Percentiles rank a stretch among this genome's conserved stretches.
Conservation (phyloP, 805 yeast species). For the Priceomyces castillae region DNA sequence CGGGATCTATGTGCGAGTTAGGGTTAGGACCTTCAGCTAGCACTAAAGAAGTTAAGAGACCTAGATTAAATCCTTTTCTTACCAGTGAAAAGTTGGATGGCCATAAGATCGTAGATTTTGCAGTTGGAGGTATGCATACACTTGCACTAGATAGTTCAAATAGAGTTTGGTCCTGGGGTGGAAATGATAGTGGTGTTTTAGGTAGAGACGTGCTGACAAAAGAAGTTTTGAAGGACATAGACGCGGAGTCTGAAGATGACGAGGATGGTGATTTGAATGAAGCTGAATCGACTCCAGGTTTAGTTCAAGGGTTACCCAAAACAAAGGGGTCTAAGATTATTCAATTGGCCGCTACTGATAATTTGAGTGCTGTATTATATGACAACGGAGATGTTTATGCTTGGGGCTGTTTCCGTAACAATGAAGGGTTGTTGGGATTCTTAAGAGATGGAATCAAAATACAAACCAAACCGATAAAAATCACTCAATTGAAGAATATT, state of each 20-base stretch:
- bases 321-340: constrained; percentile 48
- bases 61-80: constrained; percentile 81
- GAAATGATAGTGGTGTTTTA: constrained; percentile 85
- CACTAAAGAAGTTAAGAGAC: constrained; percentile 93
- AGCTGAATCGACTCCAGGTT: constrained; percentile 83
- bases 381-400: constrained; percentile 88
- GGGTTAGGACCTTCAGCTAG: constrained; percentile 95
- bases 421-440: constrained; percentile 89
- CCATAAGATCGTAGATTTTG: constrained; percentile 75
- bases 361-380: constrained; percentile 75
- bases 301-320: constrained; percentile 64
- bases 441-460: constrained; percentile 52
- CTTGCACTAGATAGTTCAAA: constrained; percentile 76
- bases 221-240: constrained; percentile 68
- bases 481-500: constrained; percentile 60
- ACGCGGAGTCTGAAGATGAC: constrained; percentile 47
- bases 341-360: constrained; percentile 89
- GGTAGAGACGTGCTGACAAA: constrained; percentile 79
- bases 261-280: constrained; percentile 86
- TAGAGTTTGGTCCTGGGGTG: constrained; percentile 97
- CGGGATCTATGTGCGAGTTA: constrained; percentile 95
- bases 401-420: constrained; percentile 96
- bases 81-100: constrained; percentile 46
- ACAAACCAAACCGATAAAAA: constrained; percentile 67
- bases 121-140: constrained; percentile 96